phyloP scores from a whole-genome alignment of 1,284 basidiomycete genomes.

The Cystobasidium pallidum region DNA sequence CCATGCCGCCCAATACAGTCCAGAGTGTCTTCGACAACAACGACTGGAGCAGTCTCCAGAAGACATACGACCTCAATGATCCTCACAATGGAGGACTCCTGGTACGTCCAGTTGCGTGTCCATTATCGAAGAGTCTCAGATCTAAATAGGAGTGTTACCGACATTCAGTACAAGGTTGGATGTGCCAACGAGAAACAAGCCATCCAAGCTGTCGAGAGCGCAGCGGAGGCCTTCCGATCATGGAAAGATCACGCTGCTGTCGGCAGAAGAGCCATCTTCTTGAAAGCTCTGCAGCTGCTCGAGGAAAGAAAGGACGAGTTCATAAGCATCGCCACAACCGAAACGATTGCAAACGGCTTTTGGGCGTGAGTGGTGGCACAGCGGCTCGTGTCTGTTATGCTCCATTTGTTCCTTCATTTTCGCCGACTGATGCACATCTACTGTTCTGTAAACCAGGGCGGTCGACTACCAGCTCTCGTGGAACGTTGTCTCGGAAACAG shows the following conservation, averaged over 20 bases:
- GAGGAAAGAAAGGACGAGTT: slow-evolving; percentile 45
- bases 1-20: not conserved
- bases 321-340: slow-evolving; percentile 31
- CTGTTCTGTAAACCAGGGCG: no score
- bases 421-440: slow-evolving; percentile 27
- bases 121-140: not conserved
- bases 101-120: not conserved
- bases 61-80: slow-evolving; percentile 10
- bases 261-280: slow-evolving; percentile 47
- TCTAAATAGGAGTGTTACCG: not conserved
- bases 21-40: slow-evolving; percentile 10
- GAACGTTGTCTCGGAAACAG: slow-evolving; percentile 44
- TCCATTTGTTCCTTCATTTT: not conserved
- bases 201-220: slow-evolving; percentile 14
- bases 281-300: slow-evolving; percentile 44
- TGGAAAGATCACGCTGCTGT: slow-evolving; percentile 25
- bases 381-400: not conserved
- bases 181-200: not conserved
- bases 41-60: not conserved
- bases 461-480: slow-evolving; percentile 22
- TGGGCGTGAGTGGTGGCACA: slow-evolving; percentile 41
- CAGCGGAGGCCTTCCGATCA: slow-evolving; percentile 27
- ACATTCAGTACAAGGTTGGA: slow-evolving; percentile 33
- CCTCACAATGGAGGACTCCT: slow-evolving; percentile 2
- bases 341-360: slow-evolving; percentile 46